Conservation (phyloP, 1,139 yeast genomes). For the Saccharomyces hybrid region DNA sequence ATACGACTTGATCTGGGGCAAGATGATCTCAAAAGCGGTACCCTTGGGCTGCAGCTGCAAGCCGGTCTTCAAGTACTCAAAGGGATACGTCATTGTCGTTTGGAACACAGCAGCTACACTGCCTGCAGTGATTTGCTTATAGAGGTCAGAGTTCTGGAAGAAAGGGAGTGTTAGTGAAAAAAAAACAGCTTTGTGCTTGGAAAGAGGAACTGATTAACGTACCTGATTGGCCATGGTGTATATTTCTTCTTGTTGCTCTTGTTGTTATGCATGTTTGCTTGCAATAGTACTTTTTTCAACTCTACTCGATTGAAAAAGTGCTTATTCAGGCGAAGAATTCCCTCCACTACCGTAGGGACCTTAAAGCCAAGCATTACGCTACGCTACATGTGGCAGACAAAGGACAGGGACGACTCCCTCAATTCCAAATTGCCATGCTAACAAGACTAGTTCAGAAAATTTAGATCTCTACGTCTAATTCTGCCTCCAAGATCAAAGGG, state of each 20-base stretch:
- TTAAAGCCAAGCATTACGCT: not conserved
- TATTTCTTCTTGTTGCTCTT: not conserved
- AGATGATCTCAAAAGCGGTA: slow-evolving; percentile 1
- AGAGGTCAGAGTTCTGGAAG: not conserved
- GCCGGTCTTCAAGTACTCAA: slow-evolving; percentile 75
- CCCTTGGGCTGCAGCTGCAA: slow-evolving; percentile 44
- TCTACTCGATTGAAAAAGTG: not conserved
- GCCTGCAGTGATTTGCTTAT: slow-evolving; percentile 41
- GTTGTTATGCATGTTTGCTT: not conserved
- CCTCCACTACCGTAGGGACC: not conserved
- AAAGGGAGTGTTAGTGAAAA: not conserved
- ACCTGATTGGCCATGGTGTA: not conserved
- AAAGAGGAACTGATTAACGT: not conserved
- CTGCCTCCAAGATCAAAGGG: no score
- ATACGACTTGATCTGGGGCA: slow-evolving; percentile 34
- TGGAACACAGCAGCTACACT: slow-evolving; percentile 67
- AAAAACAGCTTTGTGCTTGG: not conserved
- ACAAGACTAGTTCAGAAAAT: no score
- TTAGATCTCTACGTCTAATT: no score
- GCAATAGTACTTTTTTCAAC: not conserved
- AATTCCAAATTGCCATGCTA: no score
- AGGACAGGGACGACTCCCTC: not conserved
- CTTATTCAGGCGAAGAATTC: not conserved
- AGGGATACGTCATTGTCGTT: slow-evolving; percentile 70
- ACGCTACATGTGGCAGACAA: not conserved